Percentiles rank a stretch among this genome's conserved stretches.
These are phyloP conservation scores for Crithidia acanthocephali DNA, from an alignment of 208 protist species.

Conservation along the genomic window DNA sequence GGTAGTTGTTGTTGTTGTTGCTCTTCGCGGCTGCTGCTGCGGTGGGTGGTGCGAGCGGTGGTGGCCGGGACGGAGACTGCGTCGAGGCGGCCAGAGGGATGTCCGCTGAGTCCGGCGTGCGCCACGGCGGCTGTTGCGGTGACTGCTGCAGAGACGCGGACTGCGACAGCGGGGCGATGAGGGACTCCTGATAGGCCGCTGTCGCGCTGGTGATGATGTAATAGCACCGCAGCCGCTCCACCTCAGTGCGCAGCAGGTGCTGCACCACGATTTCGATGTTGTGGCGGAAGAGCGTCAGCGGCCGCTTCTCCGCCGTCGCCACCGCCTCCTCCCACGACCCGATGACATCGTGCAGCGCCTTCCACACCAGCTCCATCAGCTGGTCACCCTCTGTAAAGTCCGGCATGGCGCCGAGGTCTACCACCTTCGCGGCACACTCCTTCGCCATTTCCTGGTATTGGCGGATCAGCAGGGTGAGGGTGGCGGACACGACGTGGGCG, in stretches of 20 bases:
- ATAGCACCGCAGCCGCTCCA: conserved; percentile 74
- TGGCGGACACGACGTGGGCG: conserved; percentile 71
- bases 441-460: conserved; percentile 73
- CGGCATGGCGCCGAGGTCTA: conserved; percentile 31
- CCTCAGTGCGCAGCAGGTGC: conserved; percentile 63
- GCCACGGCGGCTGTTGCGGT: conserved; percentile 17
- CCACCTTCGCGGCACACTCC: conserved; percentile 39
- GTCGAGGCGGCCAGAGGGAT: conserved; percentile 9
- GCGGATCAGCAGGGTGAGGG: conserved; percentile 70
- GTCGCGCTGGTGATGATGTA: conserved; percentile 54
- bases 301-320: conserved; percentile 18
- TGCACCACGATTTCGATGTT: conserved; percentile 73
- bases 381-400: conserved; percentile 74
- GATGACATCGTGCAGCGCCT: conserved; percentile 58
- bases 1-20: not conserved
- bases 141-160: not conserved
- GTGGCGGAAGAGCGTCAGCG: conserved; percentile 52
- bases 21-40: not conserved
- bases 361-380: conserved; percentile 76
- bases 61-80: conserved; percentile 1
- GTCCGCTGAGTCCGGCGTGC: conserved; percentile 15
- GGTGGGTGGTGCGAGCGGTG: not conserved
- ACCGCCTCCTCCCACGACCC: conserved; percentile 34
- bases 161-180: conserved; percentile 11
- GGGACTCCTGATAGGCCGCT: conserved; percentile 31